Evolutionary conservation across 345 rosid species (phyloP).

Genomic region (Melaleuca alternifolia): DNA sequence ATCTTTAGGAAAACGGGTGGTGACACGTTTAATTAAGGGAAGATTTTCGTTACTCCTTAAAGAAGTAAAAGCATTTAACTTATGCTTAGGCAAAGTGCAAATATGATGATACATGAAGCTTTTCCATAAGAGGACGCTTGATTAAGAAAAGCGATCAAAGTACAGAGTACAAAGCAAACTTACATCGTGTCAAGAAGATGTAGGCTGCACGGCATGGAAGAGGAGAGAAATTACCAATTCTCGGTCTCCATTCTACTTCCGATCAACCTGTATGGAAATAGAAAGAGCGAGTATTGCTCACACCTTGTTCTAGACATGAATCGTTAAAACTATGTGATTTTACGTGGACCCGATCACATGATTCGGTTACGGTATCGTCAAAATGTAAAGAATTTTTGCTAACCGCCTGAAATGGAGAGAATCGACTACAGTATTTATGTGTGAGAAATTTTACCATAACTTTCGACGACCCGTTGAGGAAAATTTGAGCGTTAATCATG

Average conservation of each 20-base stretch:
- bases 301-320: rapidly evolving
- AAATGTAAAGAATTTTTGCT: not conserved
- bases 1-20: not conserved
- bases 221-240: not conserved
- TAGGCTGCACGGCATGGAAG: not conserved
- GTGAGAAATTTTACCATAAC: not conserved
- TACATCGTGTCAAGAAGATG: not conserved
- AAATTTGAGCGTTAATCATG: not conserved
- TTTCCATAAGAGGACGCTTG: not conserved
- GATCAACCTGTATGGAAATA: not conserved
- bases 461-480: not conserved
- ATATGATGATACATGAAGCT: not conserved
- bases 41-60: not conserved
- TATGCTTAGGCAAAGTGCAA: not conserved
- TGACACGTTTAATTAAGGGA: not conserved
- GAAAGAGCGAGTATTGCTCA: not conserved
- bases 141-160: not conserved
- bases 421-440: not conserved
- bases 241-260: not conserved
- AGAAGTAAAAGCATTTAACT: not conserved
- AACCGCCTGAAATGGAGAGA: not conserved
- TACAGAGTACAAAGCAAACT: not conserved
- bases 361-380: not conserved
- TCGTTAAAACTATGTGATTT: rapidly evolving
- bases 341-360: not conserved